Evolutionary conservation across 257 asterid genomes (phyloP), one percentile per base, ranked within the genome.

Genomic region (Solanum rostratum): DNA sequence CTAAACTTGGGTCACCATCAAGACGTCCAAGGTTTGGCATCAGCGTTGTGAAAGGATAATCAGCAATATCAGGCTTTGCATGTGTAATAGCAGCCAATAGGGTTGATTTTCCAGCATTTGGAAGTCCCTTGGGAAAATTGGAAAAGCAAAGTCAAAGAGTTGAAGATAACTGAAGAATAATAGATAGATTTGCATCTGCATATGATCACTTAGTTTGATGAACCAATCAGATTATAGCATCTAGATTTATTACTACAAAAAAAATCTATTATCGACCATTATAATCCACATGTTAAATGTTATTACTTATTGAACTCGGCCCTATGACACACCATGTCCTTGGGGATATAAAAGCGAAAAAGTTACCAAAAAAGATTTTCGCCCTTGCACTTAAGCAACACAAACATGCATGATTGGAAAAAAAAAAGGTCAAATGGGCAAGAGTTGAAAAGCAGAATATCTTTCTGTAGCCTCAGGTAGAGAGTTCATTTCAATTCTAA

Each of bases 21-120:
- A 97, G 98, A 85, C 97, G 96, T 81, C 98, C 99, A 70, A 97
- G 92, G 84, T 97, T 97, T 57, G 98, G 99, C 99, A 95, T 97
- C 91, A 97, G 88, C 10, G 98, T 97, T 41, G 98, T 97, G 89
- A 95, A 97, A 16, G 99, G 99, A 85, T 97, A 97, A 89, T 97
- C 98, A 60, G 99, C 99, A 85, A 97, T 95, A 73, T 97, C 98
- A 60, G 99, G 99, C 88, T 91, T 97, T 24, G 98, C 98, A 60
- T 89, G 92, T 82, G 99, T 97, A 79, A 92, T 94, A 85, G 98
- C 93, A 59, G 97, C 98, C 84, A 96, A 85, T 52, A 96, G 91
- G 27, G 98, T 96, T 33, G 99, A 96, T 87, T 96, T 96, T 85
- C 98, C 99, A 69, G 99, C 99, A 93, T 95, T 95, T 50, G 99